Evolutionary conservation across 441 rosid species (phyloP).

Genomic region (Erodium moschatum): DNA sequence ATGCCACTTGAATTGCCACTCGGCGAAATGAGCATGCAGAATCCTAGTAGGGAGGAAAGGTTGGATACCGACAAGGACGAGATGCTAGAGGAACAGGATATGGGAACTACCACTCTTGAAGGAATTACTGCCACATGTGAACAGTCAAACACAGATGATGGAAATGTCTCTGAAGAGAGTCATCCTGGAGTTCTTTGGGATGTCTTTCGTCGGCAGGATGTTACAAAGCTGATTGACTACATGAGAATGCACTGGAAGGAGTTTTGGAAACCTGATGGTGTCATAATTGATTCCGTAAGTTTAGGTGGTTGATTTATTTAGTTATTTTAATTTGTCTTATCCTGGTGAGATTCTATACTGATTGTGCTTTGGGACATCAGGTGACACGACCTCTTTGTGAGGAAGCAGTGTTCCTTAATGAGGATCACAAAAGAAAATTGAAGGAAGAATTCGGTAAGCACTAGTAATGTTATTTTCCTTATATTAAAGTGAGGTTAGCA

Average conservation of each 20-base stretch:
- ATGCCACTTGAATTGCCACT: slow-evolving; percentile 34
- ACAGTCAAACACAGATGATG: slow-evolving; percentile 17
- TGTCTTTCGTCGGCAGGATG: slow-evolving; percentile 72
- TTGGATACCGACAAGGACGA: slow-evolving; percentile 26
- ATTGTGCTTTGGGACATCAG: slow-evolving; percentile 38
- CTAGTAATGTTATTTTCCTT: background rate
- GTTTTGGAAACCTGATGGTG: slow-evolving; percentile 32
- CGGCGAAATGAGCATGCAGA: slow-evolving; percentile 27
- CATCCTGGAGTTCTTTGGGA: slow-evolving; percentile 64
- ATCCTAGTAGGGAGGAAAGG: slow-evolving; percentile 25
- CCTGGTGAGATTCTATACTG: background rate
- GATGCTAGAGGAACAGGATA: slow-evolving; percentile 32
- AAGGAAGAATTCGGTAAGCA: slow-evolving; percentile 73
- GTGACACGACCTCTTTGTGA: slow-evolving; percentile 49
- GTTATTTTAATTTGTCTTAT: background rate
- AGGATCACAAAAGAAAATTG: slow-evolving; percentile 47
- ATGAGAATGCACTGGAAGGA: slow-evolving; percentile 35
- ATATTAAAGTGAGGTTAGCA: background rate
- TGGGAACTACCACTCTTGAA: slow-evolving; percentile 24
- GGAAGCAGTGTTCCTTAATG: slow-evolving; percentile 49
- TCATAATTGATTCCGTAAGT: slow-evolving; percentile 44
- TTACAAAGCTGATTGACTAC: slow-evolving; percentile 54
- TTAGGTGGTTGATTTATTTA: slow-evolving; percentile 11
- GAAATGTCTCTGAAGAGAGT: slow-evolving; percentile 26
- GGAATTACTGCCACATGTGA: slow-evolving; percentile 22